These are phyloP conservation scores for Sanghuangporus baumii DNA, from an alignment of 1,284 basidiomycete species.

Conservation along the genomic window DNA sequence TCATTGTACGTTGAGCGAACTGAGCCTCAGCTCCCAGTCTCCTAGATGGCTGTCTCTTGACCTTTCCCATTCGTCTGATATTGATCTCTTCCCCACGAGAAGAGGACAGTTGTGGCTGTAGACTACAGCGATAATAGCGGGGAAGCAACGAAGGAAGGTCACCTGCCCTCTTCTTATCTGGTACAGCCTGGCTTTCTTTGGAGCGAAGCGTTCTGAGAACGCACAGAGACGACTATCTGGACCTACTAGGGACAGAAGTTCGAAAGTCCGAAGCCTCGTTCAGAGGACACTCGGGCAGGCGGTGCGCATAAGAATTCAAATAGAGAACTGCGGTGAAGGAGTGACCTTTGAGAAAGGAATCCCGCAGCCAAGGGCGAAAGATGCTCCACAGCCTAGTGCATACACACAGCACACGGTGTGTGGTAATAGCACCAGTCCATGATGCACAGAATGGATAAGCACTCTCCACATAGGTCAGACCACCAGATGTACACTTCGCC, in stretches of 20 bases:
- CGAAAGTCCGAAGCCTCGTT: background rate
- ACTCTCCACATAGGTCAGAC: background rate
- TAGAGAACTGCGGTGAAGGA: background rate
- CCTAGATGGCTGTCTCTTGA: background rate
- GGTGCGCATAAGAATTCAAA: background rate
- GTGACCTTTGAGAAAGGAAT: background rate
- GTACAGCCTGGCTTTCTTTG: background rate
- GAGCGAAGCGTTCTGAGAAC: background rate
- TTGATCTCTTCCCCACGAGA: background rate
- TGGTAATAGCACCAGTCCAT: background rate
- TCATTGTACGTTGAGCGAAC: background rate
- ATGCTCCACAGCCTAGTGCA: background rate
- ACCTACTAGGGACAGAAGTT: background rate
- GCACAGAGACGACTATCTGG: background rate
- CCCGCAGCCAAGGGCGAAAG: background rate
- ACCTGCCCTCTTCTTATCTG: background rate
- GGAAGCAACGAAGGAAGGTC: background rate
- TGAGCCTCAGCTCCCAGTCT: background rate
- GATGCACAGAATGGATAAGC: background rate
- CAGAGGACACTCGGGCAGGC: background rate
- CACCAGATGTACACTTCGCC: no score
- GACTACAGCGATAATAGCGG: background rate
- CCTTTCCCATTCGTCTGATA: background rate
- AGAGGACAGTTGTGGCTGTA: background rate
- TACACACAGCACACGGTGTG: background rate